These are phyloP conservation scores for Jackrogersella multiformis DNA, from an alignment of 495 filamentous ascomycete species.

Conservation along the genomic window DNA sequence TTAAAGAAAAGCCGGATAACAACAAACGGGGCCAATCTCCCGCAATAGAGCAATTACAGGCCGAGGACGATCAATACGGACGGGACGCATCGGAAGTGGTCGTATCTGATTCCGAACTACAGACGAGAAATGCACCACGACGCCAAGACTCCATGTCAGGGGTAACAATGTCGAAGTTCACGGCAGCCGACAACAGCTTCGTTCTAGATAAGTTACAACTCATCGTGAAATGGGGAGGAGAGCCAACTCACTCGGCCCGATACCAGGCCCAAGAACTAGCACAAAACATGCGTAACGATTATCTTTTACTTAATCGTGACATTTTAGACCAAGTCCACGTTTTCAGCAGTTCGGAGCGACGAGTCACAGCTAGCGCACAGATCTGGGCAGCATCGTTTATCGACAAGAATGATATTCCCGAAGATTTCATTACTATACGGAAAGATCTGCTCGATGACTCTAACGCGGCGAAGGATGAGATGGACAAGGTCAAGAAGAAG, in stretches of 20 bases:
- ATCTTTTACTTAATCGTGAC: constrained; percentile 92
- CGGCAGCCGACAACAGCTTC: constrained; percentile 86
- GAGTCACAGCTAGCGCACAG: constrained; percentile 94
- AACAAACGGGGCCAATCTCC: constrained; percentile 24
- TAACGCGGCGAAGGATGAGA: constrained; percentile 99
- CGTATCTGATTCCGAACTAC: constrained; percentile 28
- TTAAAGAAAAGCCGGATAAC: constrained; percentile 65
- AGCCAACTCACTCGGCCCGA: constrained; percentile 95
- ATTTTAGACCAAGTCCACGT: constrained; percentile 88
- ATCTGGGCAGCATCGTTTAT: constrained; percentile 95
- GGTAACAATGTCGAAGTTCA: constrained; percentile 87
- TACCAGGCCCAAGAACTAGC: constrained; percentile 96
- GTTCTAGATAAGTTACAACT: constrained; percentile 95
- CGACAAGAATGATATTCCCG: constrained; percentile 82
- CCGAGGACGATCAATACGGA: constrained; percentile 28
- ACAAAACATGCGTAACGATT: constrained; percentile 92
- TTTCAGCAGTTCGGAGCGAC: constrained; percentile 92
- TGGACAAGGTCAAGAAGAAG: constrained; percentile 99
- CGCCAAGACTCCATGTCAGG: constrained; percentile 85
- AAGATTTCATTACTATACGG: constrained; percentile 84
- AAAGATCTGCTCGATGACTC: constrained; percentile 97
- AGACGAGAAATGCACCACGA: constrained; percentile 55
- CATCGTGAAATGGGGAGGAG: constrained; percentile 98
- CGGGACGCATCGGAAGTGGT: constrained; percentile 28
- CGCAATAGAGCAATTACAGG: constrained; percentile 10